A percentile compares a stretch with the other conserved stretches of the same genome.
These are phyloP conservation scores for Candida sanyaensis DNA, from an alignment of 1,139 yeast genomes.

Conservation along the genomic window DNA sequence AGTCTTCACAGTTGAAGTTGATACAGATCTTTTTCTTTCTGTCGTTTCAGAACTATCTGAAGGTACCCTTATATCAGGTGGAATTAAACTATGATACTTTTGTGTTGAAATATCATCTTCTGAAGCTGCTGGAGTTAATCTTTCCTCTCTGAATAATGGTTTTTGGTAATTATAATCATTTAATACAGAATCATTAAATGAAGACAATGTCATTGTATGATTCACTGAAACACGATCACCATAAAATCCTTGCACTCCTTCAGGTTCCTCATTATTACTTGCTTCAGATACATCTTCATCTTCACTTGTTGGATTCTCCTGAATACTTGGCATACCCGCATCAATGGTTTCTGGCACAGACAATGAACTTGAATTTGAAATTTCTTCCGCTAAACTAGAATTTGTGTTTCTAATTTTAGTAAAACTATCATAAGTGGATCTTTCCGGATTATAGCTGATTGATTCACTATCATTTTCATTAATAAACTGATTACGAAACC, in stretches of 20 bases:
- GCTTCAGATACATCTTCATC: constrained; percentile 14
- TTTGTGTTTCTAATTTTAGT: constrained; percentile 31
- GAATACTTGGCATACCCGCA: constrained; percentile 38
- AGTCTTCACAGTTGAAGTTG: constrained; percentile 3
- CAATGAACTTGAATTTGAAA: constrained; percentile 20
- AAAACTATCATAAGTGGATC: constrained; percentile 32
- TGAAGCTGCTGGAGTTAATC: constrained; percentile 28
- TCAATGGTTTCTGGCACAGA: constrained; percentile 46
- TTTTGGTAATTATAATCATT: constrained; percentile 23
- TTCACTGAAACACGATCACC: constrained; percentile 4
- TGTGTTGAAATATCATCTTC: constrained; percentile 17
- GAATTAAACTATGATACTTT: constrained; percentile 25
- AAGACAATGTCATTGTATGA: constrained; percentile 10
- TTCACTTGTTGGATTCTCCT: constrained; percentile 35
- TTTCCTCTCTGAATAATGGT: constrained; percentile 35
- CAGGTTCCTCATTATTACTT: constrained; percentile 4
- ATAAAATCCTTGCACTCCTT: constrained; percentile 4
- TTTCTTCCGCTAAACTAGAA: constrained; percentile 24
- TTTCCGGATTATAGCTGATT: constrained; percentile 33
- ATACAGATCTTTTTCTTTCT: constrained; percentile 3
- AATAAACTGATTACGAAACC: constrained; percentile 52
- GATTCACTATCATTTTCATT: constrained; percentile 48
- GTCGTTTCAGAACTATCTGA: constrained; percentile 8
- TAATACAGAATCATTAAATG: constrained; percentile 31
- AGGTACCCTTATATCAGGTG: constrained; percentile 9